Conservation (phyloP, 768 basidiomycete genomes). For the Chiua virens region DNA sequence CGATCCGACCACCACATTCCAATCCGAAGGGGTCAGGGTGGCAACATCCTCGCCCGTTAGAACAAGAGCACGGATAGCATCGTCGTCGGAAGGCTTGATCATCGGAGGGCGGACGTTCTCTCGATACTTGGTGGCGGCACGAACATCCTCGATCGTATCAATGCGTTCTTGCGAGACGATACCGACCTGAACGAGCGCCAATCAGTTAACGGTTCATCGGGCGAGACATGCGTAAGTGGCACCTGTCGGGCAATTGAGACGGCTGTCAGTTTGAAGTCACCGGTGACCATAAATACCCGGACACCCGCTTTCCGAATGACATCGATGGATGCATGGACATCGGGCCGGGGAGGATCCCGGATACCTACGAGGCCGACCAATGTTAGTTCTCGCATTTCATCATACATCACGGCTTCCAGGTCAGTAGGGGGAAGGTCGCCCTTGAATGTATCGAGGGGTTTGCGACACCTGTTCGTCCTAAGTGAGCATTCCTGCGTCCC, state of each 20-base stretch:
- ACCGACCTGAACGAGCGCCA: slow-evolving; percentile 33
- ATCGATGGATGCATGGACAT: slow-evolving; percentile 46
- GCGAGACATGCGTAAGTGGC: slow-evolving; percentile 4
- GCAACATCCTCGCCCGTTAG: slow-evolving; percentile 46
- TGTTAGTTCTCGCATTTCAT: slow-evolving; percentile 38
- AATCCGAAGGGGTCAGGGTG: slow-evolving; percentile 36
- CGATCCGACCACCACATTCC: slow-evolving; percentile 38
- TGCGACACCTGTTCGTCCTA: slow-evolving; percentile 26
- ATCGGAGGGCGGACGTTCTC: slow-evolving; percentile 8
- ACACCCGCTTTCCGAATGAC: slow-evolving; percentile 51
- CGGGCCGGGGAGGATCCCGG: slow-evolving; percentile 53
- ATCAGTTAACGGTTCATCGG: not conserved
- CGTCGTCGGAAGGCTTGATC: slow-evolving; percentile 39
- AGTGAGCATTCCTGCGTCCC: not conserved
- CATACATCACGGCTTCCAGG: slow-evolving; percentile 40
- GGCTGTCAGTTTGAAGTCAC: slow-evolving; percentile 55
- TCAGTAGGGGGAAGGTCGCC: slow-evolving; percentile 26
- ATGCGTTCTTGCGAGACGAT: slow-evolving; percentile 40
- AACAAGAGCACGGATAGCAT: slow-evolving; percentile 39
- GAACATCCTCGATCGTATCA: slow-evolving; percentile 35
- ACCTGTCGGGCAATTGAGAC: slow-evolving; percentile 50
- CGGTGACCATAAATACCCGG: slow-evolving; percentile 57
- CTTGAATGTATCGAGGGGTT: slow-evolving; percentile 28
- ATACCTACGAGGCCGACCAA: slow-evolving; percentile 55
- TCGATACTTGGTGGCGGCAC: slow-evolving; percentile 18